Evolutionary conservation across 83 land plant species (phyloP).

Genomic region (Isoetes engelmannii): DNA sequence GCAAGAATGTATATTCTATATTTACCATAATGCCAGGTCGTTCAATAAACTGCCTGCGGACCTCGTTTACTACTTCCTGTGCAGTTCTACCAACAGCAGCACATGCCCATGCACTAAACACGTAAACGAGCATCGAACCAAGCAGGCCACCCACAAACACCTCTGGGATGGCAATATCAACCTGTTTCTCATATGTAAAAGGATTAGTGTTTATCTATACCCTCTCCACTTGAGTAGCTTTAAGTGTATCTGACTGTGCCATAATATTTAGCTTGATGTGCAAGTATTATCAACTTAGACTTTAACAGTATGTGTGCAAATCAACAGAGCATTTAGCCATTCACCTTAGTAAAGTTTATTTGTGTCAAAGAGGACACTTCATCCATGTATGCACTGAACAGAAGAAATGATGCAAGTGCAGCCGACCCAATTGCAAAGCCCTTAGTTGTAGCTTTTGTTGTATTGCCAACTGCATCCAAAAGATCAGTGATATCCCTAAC

Average conservation of each 20-base stretch:
- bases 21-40: slow-evolving; percentile 98
- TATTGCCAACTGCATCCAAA: slow-evolving; percentile 98
- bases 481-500: slow-evolving; percentile 99
- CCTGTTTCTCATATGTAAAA: slow-evolving; percentile 32
- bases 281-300: too few species aligned
- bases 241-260: too few species aligned
- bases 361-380: slow-evolving; percentile 86
- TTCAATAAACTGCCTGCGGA: slow-evolving; percentile 91
- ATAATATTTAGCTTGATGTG: too few species aligned
- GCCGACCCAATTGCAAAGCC: slow-evolving; percentile 99
- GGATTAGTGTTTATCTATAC: background rate
- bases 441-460: slow-evolving; percentile 98
- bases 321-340: background rate
- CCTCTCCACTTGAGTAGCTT: background rate
- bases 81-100: slow-evolving; percentile 99
- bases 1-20: background rate
- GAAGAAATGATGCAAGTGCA: slow-evolving; percentile 96
- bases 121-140: slow-evolving; percentile 91
- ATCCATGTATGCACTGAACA: slow-evolving; percentile 99
- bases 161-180: slow-evolving; percentile 97
- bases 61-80: slow-evolving; percentile 99
- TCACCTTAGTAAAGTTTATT: slow-evolving; percentile 65
- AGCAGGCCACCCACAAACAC: slow-evolving; percentile 93
- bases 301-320: too few species aligned
- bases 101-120: slow-evolving; percentile 99